phyloP scores from a whole-genome alignment of 805 yeast genomes.

The Kodamaea hsintzibuensis region DNA sequence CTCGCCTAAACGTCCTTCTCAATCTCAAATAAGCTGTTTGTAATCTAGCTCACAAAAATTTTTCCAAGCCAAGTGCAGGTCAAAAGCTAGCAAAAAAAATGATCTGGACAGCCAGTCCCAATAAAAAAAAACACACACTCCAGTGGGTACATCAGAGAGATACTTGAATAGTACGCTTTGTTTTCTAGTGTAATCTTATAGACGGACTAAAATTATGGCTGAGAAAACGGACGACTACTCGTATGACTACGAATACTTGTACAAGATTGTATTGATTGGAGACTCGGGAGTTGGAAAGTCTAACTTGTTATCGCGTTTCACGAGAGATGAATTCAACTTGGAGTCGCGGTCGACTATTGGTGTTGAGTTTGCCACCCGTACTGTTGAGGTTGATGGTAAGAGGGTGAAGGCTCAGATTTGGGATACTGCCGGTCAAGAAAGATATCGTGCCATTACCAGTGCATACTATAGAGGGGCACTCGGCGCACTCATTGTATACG shows the following conservation, averaged over 20 bases:
- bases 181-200: neutral
- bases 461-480: constrained; percentile 98
- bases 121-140: constrained; percentile 5
- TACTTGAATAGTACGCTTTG: neutral
- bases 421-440: constrained; percentile 99
- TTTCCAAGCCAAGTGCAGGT: neutral
- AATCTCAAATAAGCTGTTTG: no score
- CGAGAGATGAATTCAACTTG: constrained; percentile 92
- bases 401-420: constrained; percentile 89
- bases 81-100: neutral
- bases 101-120: constrained; percentile 9
- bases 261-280: constrained; percentile 94
- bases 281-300: constrained; percentile 98
- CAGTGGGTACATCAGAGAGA: neutral
- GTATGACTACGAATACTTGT: constrained; percentile 84
- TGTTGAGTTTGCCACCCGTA: constrained; percentile 96
- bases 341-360: constrained; percentile 96
- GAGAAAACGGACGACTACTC: constrained; percentile 48
- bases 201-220: constrained; percentile 21
- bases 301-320: constrained; percentile 87
- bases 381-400: constrained; percentile 83
- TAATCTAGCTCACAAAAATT: neutral
- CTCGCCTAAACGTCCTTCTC: no score
- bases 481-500: constrained; percentile 94
- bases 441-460: constrained; percentile 95